Base-by-base conservation (phyloP, 345 rosid species). In the Boechera retrofracta region DNA sequence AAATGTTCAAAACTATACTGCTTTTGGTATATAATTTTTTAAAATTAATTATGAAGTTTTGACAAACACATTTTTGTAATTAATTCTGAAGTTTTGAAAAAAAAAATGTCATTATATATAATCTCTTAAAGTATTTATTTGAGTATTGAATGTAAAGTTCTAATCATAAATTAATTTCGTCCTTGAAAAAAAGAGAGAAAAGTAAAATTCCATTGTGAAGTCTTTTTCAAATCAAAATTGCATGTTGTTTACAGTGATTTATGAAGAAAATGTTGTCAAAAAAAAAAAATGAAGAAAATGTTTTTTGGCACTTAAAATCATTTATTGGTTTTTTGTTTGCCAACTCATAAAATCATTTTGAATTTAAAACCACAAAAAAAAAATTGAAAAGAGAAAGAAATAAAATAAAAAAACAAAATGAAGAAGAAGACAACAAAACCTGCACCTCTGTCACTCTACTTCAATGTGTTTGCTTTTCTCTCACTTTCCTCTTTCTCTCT, bases 371-470 rank as follows among this genome's bases (percentile, higher is more conserved):
- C 56, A 28, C 1, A 9, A 1, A 26, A 1, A 26, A 11, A 5
- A 53, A 26, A 53, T 4, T 5, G 7, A 26, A 54, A 54, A 54
- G 12, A 28, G 21, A 67, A 67, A 35, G 4, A 1, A 15, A 53
- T 21, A 38, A 59, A 7, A 1, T 9, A 53, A 21, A 38, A 59
- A 73, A 52, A 44, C 42, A 62, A 73, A 73, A 64, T 21, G 36
- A 31, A 15, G 63, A 73, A 73, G 70, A 73, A 73, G 77, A 63
- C 76, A 72, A 72, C 13, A 55, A 49, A 52, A 21, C 24, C 28
- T 10, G 42, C 53, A 36, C 38, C 10, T 69, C 62, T 16, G 4
- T 16, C 54, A 7, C 54, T 36, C 69, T 8, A 53, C 64, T 39
- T 53, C 54, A 52, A 63, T 41, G 62, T 63, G 63, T 29, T 53